phyloP scores from a whole-genome alignment of 371 early-diverging fungal genomes.

The Zychaea mexicana region DNA sequence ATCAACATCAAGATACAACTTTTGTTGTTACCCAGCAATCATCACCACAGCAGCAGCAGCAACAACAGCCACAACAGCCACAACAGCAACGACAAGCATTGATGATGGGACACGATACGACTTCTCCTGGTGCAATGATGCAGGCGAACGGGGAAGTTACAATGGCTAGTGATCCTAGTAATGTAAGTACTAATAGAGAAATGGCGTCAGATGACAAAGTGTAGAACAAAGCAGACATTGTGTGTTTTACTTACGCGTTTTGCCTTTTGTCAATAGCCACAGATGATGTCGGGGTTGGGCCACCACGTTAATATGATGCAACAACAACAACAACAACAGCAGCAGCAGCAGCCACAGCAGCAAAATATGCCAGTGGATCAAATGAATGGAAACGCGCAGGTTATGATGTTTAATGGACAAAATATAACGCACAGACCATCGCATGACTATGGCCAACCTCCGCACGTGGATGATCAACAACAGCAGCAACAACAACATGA shows the following conservation, averaged over 20 bases:
- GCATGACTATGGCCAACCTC: constrained; percentile 6
- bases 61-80: constrained; percentile 7
- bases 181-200: neutral
- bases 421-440: constrained; percentile 9
- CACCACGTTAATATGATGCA: neutral
- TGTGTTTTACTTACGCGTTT: neutral
- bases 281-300: constrained; percentile 2
- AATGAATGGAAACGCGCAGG: neutral
- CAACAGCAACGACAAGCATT: constrained; percentile 1
- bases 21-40: neutral
- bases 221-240: neutral
- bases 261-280: neutral
- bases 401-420: neutral
- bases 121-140: neutral
- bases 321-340: constrained; percentile 3
- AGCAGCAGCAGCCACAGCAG: constrained; percentile 9
- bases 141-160: neutral
- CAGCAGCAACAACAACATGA: too few species aligned
- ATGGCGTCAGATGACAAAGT: neutral
- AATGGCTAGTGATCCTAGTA: neutral
- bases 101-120: constrained; percentile 4
- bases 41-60: constrained; percentile 1
- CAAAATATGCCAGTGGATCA: constrained; percentile 2
- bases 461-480: neutral
- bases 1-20: neutral